A percentile compares a stretch with the other conserved stretches of the same genome.
Evolutionary conservation across 2,329 filamentous ascomycete genomes (phyloP).

Genomic region (Fusarium tjaetaba): DNA sequence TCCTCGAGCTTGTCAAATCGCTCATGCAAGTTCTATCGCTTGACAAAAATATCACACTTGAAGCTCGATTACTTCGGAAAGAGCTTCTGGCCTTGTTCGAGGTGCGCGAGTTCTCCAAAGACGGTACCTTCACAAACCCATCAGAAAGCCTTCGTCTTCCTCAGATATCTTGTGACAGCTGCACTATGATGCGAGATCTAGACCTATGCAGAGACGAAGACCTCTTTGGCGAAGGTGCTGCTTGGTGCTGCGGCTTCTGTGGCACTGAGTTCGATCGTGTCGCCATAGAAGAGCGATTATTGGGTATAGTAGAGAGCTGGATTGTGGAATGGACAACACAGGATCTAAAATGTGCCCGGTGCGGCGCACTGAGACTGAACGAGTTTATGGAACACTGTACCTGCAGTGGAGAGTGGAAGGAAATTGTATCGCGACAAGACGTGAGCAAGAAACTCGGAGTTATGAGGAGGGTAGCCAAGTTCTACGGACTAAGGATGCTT

Average conservation of each 20-base stretch:
- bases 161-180: conserved; percentile 87
- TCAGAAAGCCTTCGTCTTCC: conserved; percentile 76
- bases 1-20: conserved; percentile 89
- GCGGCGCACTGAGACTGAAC: conserved; percentile 80
- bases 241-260: conserved; percentile 84
- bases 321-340: conserved; percentile 86
- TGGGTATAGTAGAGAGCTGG: conserved; percentile 78
- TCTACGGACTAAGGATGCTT: conserved; percentile 85
- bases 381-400: conserved; percentile 98
- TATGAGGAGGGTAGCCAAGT: conserved; percentile 77
- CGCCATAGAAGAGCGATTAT: conserved; percentile 82
- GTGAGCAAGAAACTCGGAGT: conserved; percentile 73
- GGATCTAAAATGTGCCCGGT: conserved; percentile 82
- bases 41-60: conserved; percentile 89
- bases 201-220: conserved; percentile 93
- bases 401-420: conserved; percentile 87
- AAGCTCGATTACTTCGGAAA: conserved; percentile 87
- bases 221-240: conserved; percentile 63
- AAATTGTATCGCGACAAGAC: conserved; percentile 74
- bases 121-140: conserved; percentile 89
- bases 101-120: conserved; percentile 89
- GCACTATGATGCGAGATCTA: conserved; percentile 87
- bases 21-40: conserved; percentile 92
- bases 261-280: conserved; percentile 79
- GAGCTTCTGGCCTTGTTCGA: conserved; percentile 92